Percentiles rank a stretch among this genome's conserved stretches.
These are phyloP conservation scores for Talaromyces sp. DNA, from an alignment of 2,329 filamentous ascomycete genomes.

Conservation along the genomic window DNA sequence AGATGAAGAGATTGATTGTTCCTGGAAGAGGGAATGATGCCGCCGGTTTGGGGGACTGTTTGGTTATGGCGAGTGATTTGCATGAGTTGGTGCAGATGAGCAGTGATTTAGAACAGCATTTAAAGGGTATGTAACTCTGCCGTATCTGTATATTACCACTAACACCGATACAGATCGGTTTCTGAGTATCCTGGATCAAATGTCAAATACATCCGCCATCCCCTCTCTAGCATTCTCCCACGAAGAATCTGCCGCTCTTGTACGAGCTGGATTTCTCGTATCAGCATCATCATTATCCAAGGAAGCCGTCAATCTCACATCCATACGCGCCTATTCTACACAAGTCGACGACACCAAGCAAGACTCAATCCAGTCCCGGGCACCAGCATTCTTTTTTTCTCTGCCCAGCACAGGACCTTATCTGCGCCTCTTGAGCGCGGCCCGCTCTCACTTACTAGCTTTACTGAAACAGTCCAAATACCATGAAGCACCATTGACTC, in stretches of 20 bases:
- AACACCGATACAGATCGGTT: conserved; percentile 47
- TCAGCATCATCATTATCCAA: conserved; percentile 43
- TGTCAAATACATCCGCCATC: conserved; percentile 48
- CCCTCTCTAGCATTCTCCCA: conserved; percentile 44
- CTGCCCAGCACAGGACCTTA: conserved; percentile 60
- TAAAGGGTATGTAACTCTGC: conserved; percentile 32
- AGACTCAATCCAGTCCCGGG: conserved; percentile 22
- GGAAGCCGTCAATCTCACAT: conserved; percentile 43
- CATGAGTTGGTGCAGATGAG: conserved; percentile 41
- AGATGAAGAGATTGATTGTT: conserved; percentile 54
- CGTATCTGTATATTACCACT: background rate
- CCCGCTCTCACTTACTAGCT: conserved; percentile 53
- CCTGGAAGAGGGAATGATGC: conserved; percentile 57
- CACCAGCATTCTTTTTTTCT: conserved; percentile 49
- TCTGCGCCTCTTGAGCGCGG: conserved; percentile 54
- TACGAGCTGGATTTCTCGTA: conserved; percentile 55
- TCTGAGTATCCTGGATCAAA: conserved; percentile 43
- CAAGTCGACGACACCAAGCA: background rate
- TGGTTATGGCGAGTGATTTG: conserved; percentile 55
- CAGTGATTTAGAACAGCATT: conserved; percentile 29
- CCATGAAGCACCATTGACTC: conserved; percentile 52
- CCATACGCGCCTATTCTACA: conserved; percentile 31
- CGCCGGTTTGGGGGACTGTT: conserved; percentile 55
- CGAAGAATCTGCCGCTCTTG: conserved; percentile 48
- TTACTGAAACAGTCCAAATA: conserved; percentile 53